Conservation (phyloP, 306 rosid species). For the Quercus agrifolia region DNA sequence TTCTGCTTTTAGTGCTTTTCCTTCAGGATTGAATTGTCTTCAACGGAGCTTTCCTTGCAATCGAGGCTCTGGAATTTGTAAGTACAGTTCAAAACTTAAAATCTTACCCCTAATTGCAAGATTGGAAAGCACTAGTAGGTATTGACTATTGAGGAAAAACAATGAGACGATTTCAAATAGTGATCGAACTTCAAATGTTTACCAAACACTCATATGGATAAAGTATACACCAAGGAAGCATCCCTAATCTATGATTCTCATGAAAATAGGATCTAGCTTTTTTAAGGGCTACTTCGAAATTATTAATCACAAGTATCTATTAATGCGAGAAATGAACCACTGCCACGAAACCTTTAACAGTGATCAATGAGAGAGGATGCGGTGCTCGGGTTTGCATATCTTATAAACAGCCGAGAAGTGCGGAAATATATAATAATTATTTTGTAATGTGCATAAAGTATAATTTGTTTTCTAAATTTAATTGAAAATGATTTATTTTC, state of each 20-base stretch:
- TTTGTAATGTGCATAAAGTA: too few relatives aligned
- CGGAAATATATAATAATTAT: too few relatives aligned
- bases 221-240: neutral
- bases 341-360: neutral
- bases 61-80: slow-evolving; percentile 53
- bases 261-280: neutral
- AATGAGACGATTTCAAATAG: neutral
- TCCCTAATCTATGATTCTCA: neutral
- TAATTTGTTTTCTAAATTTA: too few relatives aligned
- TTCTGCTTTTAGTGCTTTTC: slow-evolving; percentile 53
- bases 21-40: slow-evolving; percentile 9
- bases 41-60: slow-evolving; percentile 67
- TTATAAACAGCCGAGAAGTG: too few relatives aligned
- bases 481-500: too few relatives aligned
- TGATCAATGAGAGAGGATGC: too few relatives aligned
- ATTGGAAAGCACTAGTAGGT: neutral
- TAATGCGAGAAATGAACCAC: neutral
- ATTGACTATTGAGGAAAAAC: too few relatives aligned
- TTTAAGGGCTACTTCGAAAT: neutral
- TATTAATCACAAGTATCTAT: neutral
- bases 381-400: too few relatives aligned
- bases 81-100: slow-evolving; percentile 22
- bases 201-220: neutral
- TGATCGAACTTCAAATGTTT: neutral
- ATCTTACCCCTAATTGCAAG: neutral